phyloP scores from a whole-genome alignment of 495 filamentous ascomycete genomes.

The Aspergillus conjunctus region DNA sequence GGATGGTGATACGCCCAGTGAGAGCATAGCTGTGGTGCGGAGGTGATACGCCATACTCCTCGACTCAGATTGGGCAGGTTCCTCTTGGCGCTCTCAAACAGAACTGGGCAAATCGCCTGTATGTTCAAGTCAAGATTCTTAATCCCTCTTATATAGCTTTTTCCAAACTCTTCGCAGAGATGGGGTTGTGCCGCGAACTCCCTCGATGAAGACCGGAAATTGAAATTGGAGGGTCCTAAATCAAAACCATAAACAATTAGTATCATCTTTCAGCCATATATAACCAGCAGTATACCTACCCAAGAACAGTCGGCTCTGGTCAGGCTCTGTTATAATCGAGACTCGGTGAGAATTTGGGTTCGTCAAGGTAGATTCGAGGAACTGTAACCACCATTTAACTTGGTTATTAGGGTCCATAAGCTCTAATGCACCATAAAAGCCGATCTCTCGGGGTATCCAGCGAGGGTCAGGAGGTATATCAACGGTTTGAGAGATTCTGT shows the following conservation, averaged over 20 bases:
- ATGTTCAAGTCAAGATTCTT: not conserved
- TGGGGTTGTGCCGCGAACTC: not conserved
- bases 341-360: not conserved
- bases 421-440: not conserved
- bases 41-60: constrained; percentile 1
- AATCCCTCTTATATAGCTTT: not conserved
- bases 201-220: not conserved
- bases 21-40: not conserved
- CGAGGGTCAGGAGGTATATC: not conserved
- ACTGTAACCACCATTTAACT: not conserved
- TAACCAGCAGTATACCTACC: not conserved
- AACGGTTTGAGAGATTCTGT: not conserved
- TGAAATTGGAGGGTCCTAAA: not conserved
- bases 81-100: not conserved
- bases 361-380: not conserved
- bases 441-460: not conserved
- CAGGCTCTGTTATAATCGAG: not conserved
- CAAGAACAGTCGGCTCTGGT: not conserved
- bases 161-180: not conserved
- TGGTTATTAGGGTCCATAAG: not conserved
- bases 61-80: not conserved
- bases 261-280: not conserved
- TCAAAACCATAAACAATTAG: not conserved
- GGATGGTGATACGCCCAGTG: not conserved
- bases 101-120: not conserved